Conservation (phyloP, 2,329 filamentous ascomycete species). For the Pseudophaeomoniella oleicola region DNA sequence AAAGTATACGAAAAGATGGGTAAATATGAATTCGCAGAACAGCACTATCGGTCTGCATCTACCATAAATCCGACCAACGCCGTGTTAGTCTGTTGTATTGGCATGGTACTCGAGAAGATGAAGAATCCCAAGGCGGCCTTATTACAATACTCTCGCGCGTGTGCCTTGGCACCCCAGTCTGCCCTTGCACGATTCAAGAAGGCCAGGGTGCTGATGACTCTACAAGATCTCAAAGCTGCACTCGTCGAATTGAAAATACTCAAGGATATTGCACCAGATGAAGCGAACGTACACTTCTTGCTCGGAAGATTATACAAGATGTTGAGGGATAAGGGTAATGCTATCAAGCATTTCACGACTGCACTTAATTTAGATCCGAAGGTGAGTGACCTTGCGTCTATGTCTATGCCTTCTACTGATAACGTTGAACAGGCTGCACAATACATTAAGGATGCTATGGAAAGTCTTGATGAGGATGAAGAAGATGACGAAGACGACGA, state of each 20-base stretch:
- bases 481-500: slow-evolving; percentile 38
- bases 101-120: slow-evolving; percentile 75
- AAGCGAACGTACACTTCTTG: slow-evolving; percentile 90
- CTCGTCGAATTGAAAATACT: slow-evolving; percentile 73
- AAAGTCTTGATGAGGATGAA: slow-evolving; percentile 68
- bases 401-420: slow-evolving; percentile 8
- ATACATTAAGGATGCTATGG: slow-evolving; percentile 93
- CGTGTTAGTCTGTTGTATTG: slow-evolving; percentile 84
- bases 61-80: slow-evolving; percentile 88
- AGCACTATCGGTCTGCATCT: slow-evolving; percentile 78
- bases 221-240: slow-evolving; percentile 55
- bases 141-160: slow-evolving; percentile 67
- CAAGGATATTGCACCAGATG: slow-evolving; percentile 82
- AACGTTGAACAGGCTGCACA: slow-evolving; percentile 59
- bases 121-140: slow-evolving; percentile 69
- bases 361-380: slow-evolving; percentile 93
- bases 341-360: slow-evolving; percentile 89
- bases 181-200: slow-evolving; percentile 86
- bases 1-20: slow-evolving; percentile 78
- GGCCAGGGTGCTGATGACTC: slow-evolving; percentile 67
- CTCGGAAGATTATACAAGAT: slow-evolving; percentile 55
- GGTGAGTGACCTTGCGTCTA: slow-evolving; percentile 34
- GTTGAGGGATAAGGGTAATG: slow-evolving; percentile 47
- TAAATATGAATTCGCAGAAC: slow-evolving; percentile 79
- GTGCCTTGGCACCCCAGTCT: slow-evolving; percentile 65